Percentiles rank a stretch among this genome's conserved stretches.
Evolutionary conservation across 257 asterid genomes (phyloP).

Genomic region (Lycium barbarum): DNA sequence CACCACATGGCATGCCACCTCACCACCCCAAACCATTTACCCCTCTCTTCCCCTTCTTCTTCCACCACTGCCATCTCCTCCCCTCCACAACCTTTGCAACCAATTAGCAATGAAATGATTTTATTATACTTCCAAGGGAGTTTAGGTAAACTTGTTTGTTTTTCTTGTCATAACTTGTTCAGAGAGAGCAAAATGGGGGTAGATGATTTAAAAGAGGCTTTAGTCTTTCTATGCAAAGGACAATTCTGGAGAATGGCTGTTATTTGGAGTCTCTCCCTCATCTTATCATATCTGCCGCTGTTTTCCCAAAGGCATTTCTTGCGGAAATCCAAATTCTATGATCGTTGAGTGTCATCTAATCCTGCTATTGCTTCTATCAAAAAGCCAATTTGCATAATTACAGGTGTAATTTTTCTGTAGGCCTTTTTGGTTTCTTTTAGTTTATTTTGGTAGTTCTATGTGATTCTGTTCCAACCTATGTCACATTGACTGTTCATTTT

Average conservation of each 20-base stretch:
- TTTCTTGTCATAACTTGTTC: background rate
- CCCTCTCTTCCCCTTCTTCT: too few relatives aligned
- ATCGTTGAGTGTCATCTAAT: constrained; percentile 33
- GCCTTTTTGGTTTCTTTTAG: background rate
- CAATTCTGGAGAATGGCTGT: constrained; percentile 84
- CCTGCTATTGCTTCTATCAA: constrained; percentile 26
- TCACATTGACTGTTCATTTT: background rate
- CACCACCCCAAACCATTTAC: too few relatives aligned
- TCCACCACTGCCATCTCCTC: too few relatives aligned
- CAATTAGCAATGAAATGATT: too few relatives aligned
- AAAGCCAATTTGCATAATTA: constrained; percentile 73
- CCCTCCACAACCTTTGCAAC: too few relatives aligned
- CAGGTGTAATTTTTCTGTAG: constrained; percentile 65
- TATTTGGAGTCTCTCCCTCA: constrained; percentile 64
- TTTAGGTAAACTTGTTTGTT: background rate
- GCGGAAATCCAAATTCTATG: constrained; percentile 32
- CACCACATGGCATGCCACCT: too few relatives aligned
- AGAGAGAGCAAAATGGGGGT: constrained; percentile 37
- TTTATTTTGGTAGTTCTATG: constrained; percentile 10
- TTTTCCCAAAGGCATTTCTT: constrained; percentile 39
- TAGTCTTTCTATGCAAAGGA: constrained; percentile 45
- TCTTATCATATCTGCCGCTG: constrained; percentile 57
- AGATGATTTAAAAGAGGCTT: constrained; percentile 43
- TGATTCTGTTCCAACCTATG: background rate
- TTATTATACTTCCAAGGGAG: too few relatives aligned